Conservation (phyloP, 2,329 filamentous ascomycete genomes). For the Phoma sp. region DNA sequence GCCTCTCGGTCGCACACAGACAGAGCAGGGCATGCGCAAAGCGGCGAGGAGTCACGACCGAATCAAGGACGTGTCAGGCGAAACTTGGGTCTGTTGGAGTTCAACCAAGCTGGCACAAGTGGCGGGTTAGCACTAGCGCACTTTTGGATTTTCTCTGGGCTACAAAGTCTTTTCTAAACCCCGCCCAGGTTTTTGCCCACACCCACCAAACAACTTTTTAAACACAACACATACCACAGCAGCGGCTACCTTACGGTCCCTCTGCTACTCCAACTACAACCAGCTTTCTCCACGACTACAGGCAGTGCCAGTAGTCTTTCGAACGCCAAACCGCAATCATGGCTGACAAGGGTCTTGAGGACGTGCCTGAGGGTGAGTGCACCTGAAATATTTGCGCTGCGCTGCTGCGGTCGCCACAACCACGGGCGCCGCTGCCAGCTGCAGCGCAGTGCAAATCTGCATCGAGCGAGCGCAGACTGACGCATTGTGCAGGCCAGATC, state of each 20-base stretch:
- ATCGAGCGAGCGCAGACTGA: constrained; percentile 12
- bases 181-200: constrained; percentile 36
- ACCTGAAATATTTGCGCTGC: constrained; percentile 10
- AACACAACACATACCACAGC: constrained; percentile 34
- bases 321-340: constrained; percentile 77
- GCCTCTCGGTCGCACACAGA: constrained; percentile 5
- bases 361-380: constrained; percentile 89
- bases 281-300: constrained; percentile 44
- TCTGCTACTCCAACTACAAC: constrained; percentile 26
- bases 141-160: constrained; percentile 19
- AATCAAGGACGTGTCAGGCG: constrained; percentile 7
- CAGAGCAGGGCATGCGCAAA: constrained; percentile 1
- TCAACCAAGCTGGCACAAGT: constrained; percentile 7
- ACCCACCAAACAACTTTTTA: constrained; percentile 32
- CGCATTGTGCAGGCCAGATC: constrained; percentile 77
- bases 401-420: not conserved
- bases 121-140: constrained; percentile 15
- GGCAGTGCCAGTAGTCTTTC: constrained; percentile 30
- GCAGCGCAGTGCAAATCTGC: constrained; percentile 8
- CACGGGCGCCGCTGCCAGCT: not conserved
- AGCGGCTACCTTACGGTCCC: constrained; percentile 18
- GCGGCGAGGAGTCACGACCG: constrained; percentile 10
- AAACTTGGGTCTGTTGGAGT: constrained; percentile 6
- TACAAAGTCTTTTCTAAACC: constrained; percentile 20
- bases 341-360: constrained; percentile 98